phyloP scores from a whole-genome alignment of 2,329 filamentous ascomycete genomes.

The Penicillium sp. region DNA sequence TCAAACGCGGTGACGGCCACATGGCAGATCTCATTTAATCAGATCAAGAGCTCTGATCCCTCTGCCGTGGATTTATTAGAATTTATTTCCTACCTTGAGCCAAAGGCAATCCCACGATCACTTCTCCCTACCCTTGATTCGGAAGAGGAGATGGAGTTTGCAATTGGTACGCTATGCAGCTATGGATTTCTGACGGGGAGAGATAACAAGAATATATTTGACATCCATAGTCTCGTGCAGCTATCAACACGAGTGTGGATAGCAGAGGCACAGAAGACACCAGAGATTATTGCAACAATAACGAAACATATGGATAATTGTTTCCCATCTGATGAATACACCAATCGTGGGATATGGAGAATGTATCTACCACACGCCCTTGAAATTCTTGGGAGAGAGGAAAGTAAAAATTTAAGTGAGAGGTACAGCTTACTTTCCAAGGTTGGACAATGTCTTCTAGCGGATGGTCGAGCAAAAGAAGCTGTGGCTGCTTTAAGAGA shows the following conservation, averaged over 20 bases:
- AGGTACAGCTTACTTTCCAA: background rate
- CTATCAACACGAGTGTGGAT: constrained; percentile 39
- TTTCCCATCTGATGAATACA: background rate
- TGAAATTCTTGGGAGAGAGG: background rate
- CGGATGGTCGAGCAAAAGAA: constrained; percentile 1
- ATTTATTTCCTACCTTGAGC: constrained; percentile 1
- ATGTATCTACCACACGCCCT: background rate
- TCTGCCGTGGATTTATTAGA: background rate
- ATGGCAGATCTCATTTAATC: background rate
- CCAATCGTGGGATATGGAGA: background rate
- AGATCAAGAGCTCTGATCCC: background rate
- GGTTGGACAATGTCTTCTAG: background rate
- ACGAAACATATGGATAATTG: background rate
- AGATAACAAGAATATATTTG: constrained; percentile 10
- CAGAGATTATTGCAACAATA: background rate
- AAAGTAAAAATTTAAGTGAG: background rate
- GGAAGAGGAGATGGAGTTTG: constrained; percentile 21
- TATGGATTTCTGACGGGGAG: constrained; percentile 35
- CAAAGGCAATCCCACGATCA: constrained; percentile 17
- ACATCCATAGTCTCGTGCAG: constrained; percentile 40
- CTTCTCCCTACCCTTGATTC: constrained; percentile 31
- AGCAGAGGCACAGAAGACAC: constrained; percentile 2
- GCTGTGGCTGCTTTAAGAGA: background rate
- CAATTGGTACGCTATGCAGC: constrained; percentile 35
- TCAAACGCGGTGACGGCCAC: background rate